Percentiles rank a stretch among this genome's conserved stretches.
phyloP scores from a whole-genome alignment of 176 grass and related monocot species.

The Musa troglodytarum region DNA sequence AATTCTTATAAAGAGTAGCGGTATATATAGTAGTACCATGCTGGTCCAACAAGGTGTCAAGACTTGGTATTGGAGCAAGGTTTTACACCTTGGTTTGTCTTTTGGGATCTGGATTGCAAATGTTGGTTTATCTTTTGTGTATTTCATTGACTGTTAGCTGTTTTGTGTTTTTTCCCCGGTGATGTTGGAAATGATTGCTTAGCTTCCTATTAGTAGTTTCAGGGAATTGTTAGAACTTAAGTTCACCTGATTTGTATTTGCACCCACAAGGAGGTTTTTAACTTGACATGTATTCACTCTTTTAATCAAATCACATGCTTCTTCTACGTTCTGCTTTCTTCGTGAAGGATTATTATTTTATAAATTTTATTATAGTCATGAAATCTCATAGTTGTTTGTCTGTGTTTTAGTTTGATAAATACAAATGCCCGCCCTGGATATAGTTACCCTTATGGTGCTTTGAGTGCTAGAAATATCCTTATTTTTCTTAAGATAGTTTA shows the following conservation, averaged over 20 bases:
- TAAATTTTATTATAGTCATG: neutral
- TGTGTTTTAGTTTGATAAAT: neutral
- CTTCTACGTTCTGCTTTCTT: neutral
- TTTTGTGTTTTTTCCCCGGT: neutral
- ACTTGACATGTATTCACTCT: neutral
- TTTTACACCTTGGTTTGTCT: neutral
- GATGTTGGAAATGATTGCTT: neutral
- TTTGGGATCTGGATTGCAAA: too few relatives aligned
- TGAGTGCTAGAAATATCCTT: neutral
- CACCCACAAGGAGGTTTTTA: neutral
- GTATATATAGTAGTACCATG: neutral
- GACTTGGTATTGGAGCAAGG: too few relatives aligned
- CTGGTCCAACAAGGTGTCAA: too few relatives aligned
- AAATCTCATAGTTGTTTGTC: neutral
- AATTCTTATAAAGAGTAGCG: too few relatives aligned
- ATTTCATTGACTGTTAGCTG: neutral
- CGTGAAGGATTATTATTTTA: neutral
- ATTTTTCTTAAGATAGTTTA: neutral
- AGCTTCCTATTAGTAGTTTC: neutral
- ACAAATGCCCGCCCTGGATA: neutral
- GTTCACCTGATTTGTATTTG: neutral
- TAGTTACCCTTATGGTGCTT: neutral
- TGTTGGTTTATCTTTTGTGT: neutral
- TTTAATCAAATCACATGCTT: neutral
- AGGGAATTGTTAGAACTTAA: neutral